These are phyloP conservation scores for Paxillus ammoniavirescens DNA, from an alignment of 768 basidiomycete species.

Conservation along the genomic window DNA sequence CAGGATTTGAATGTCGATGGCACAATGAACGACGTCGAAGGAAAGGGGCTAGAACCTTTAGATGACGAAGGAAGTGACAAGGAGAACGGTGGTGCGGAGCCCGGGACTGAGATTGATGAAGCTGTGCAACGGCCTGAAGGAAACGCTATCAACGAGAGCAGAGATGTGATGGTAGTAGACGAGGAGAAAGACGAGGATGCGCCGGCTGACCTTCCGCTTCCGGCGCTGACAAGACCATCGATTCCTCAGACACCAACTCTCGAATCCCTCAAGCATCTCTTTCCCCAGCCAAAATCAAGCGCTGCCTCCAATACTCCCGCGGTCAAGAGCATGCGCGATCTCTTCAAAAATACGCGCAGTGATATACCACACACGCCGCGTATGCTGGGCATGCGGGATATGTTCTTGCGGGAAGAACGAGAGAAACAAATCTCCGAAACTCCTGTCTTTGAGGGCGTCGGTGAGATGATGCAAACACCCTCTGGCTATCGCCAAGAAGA, in stretches of 20 bases:
- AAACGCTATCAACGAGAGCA: neutral
- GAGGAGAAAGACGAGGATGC: slow-evolving; percentile 18
- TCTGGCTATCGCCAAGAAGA: slow-evolving; percentile 17
- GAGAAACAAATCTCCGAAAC: slow-evolving; percentile 14
- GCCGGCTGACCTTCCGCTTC: slow-evolving; percentile 3
- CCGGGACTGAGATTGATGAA: neutral
- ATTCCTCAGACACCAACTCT: slow-evolving; percentile 28
- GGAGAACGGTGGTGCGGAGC: slow-evolving; percentile 10
- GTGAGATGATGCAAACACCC: slow-evolving; percentile 31
- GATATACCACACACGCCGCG: slow-evolving; percentile 28
- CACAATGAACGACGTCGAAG: slow-evolving; percentile 26
- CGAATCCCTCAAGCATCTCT: slow-evolving; percentile 32
- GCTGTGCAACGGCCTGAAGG: neutral
- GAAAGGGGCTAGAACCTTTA: neutral
- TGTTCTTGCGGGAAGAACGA: slow-evolving; percentile 24
- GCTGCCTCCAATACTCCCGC: slow-evolving; percentile 19
- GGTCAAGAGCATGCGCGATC: slow-evolving; percentile 30
- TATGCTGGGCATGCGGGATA: slow-evolving; percentile 32
- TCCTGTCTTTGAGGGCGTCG: slow-evolving; percentile 27
- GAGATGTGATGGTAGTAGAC: slow-evolving; percentile 5
- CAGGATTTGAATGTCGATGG: slow-evolving; percentile 43
- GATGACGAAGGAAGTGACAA: slow-evolving; percentile 8
- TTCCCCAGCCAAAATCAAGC: slow-evolving; percentile 17
- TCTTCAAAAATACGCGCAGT: slow-evolving; percentile 24
- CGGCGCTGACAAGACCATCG: neutral